A percentile compares a stretch with the other conserved stretches of the same genome.
Conservation (phyloP, 1,139 yeast genomes). For the Nakaseomyces kungkrabaensis region DNA sequence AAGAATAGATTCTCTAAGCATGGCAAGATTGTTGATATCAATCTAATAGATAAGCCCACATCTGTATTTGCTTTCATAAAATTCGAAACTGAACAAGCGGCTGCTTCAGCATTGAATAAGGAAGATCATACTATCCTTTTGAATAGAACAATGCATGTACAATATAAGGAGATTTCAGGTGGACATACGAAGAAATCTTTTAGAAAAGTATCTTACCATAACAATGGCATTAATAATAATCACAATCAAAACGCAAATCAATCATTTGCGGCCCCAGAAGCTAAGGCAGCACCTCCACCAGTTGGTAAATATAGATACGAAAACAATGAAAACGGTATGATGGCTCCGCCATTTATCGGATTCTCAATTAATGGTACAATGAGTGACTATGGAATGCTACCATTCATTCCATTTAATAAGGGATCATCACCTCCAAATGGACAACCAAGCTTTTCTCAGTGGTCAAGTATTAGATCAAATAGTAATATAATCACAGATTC, state of each 20-base stretch:
- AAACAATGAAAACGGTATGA: neutral
- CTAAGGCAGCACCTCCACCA: constrained; percentile 67
- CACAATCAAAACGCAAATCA: constrained; percentile 3
- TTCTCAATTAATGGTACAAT: neutral
- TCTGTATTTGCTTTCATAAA: constrained; percentile 65
- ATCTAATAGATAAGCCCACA: constrained; percentile 43
- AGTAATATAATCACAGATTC: neutral
- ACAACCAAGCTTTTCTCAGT: neutral
- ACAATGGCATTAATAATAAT: constrained; percentile 11
- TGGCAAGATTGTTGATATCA: constrained; percentile 48
- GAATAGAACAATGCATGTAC: constrained; percentile 73
- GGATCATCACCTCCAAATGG: neutral
- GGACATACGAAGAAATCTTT: constrained; percentile 15
- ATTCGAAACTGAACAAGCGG: constrained; percentile 55
- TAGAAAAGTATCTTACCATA: constrained; percentile 13
- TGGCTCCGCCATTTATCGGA: neutral
- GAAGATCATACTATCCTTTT: constrained; percentile 72
- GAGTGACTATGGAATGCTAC: constrained; percentile 3
- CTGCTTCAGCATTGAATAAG: constrained; percentile 72
- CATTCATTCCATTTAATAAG: neutral
- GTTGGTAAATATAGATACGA: constrained; percentile 39
- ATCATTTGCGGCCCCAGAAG: constrained; percentile 31
- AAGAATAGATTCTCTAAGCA: constrained; percentile 51
- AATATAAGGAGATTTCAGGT: constrained; percentile 50
- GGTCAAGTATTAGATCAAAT: neutral